These are phyloP conservation scores for Marchantia polymorpha DNA, from an alignment of 225 moss, liverwort and hornwort species.

Conservation along the genomic window DNA sequence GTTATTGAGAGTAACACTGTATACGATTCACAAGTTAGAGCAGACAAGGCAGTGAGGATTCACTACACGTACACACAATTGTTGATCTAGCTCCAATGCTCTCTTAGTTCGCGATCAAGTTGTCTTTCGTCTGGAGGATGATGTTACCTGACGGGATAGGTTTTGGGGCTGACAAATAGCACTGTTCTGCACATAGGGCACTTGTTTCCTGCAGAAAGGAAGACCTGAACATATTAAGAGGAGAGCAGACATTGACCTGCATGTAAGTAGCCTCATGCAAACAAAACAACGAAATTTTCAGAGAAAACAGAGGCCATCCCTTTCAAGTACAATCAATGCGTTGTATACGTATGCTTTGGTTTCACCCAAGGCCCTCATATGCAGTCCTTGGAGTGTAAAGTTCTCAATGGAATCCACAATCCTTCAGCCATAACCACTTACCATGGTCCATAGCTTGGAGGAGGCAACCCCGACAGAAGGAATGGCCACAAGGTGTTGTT, in stretches of 20 bases:
- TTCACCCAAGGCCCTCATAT: background rate
- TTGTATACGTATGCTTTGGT: background rate
- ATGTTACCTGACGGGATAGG: constrained; percentile 70
- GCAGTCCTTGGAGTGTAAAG: background rate
- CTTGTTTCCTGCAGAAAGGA: constrained; percentile 62
- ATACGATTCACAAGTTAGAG: background rate
- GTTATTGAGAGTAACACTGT: constrained; percentile 86
- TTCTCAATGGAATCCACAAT: too few species aligned
- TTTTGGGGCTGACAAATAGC: constrained; percentile 78
- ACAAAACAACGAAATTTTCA: background rate
- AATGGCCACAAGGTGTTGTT: constrained; percentile 92
- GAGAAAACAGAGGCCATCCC: background rate
- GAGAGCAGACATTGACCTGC: background rate
- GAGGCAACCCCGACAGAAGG: constrained; percentile 77
- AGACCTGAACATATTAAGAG: background rate
- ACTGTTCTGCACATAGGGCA: constrained; percentile 95
- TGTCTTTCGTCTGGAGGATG: background rate
- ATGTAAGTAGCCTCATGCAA: background rate
- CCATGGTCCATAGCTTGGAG: constrained; percentile 95
- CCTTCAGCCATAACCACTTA: constrained; percentile 18
- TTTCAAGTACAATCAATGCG: background rate
- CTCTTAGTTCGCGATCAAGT: background rate
- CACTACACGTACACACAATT: background rate
- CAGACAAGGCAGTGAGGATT: background rate
- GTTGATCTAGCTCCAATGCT: background rate